These are phyloP conservation scores for Phytophthora citricola DNA, from an alignment of 352 stramenopile species.

Conservation along the genomic window DNA sequence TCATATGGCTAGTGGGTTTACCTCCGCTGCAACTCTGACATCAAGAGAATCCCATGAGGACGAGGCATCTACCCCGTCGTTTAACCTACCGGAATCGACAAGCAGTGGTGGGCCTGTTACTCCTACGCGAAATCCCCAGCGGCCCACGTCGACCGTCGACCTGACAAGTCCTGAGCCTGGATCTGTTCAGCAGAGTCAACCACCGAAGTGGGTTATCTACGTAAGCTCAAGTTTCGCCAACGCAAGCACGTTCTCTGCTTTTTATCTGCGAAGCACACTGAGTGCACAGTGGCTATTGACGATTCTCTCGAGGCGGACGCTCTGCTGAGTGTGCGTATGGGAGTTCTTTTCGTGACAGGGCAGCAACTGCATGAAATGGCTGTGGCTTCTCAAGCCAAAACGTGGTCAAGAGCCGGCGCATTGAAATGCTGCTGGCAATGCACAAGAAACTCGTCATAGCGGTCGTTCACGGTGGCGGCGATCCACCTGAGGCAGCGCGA, in stretches of 20 bases:
- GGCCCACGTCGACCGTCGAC: constrained; percentile 15
- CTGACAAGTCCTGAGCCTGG: constrained; percentile 18
- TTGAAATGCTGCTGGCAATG: constrained; percentile 41
- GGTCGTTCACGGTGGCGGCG: constrained; percentile 30
- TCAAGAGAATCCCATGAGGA: constrained; percentile 10
- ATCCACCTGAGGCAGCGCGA: constrained; percentile 21
- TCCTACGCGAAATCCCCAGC: neutral
- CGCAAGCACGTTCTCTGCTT: constrained; percentile 30
- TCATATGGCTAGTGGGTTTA: constrained; percentile 1
- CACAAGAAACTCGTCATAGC: constrained; percentile 67
- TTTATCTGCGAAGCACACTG: constrained; percentile 17
- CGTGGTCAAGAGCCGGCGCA: constrained; percentile 36
- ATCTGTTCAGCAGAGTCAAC: constrained; percentile 2
- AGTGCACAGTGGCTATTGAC: constrained; percentile 42
- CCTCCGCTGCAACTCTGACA: constrained; percentile 11
- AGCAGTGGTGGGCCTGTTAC: neutral
- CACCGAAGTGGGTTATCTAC: constrained; percentile 33
- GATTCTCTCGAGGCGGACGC: constrained; percentile 52
- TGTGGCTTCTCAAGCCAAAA: constrained; percentile 25
- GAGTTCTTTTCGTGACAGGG: constrained; percentile 31
- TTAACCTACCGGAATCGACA: constrained; percentile 22
- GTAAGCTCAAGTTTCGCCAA: constrained; percentile 41
- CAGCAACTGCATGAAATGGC: constrained; percentile 33
- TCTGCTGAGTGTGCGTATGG: constrained; percentile 52
- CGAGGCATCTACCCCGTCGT: constrained; percentile 9